Evolutionary conservation across 140 eudicot species (phyloP), one percentile per base, ranked within the genome.

Genomic region (Erigeron philadelphicus): DNA sequence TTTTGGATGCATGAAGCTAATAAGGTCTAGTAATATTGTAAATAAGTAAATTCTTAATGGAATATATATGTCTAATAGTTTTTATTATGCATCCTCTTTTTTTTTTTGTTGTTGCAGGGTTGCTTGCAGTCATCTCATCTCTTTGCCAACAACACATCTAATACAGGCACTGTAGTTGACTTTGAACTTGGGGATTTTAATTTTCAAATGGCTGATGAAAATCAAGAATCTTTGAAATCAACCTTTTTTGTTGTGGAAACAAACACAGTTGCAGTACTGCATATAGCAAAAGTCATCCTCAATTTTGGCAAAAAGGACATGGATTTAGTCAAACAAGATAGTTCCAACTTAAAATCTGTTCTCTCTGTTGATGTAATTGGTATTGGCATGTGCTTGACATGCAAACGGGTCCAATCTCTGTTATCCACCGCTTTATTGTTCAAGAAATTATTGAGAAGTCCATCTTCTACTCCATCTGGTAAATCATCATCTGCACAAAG

Each of bases 131-230:
- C 97, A 43, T 77, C 85, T 41, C 96, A 86, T 52, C 73, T 88
- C 55, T 84, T 81, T 79, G 96, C 97, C 67, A 91, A 91, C 81
- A 86, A 91, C 82, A 84, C 88, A 72, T 86, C 96, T 66, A 84
- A 79, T 72, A 64, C 84, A 17, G 95, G 95, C 47, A 79, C 95
- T 31, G 45, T 87, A 40, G 86, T 84, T 52, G 95, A 85, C 68
- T 72, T 85, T 64, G 96, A 91, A 77, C 84, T 91, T 60, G 95
- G 88, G 57, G 97, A 88, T 79, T 68, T 88, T 13, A 88, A 79
- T 82, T 54, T 86, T 61, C 84, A 84, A 81, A 81, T 86, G 86
- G 86, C 96, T 35, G 91, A 91, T 75, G 97, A 86, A 75, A 84
- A 84, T 79, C 95, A 84, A 75, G 96, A 91, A 78, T 75, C 82